Evolutionary conservation across 208 protist genomes (phyloP).

Genomic region (Crithidia bombi): DNA sequence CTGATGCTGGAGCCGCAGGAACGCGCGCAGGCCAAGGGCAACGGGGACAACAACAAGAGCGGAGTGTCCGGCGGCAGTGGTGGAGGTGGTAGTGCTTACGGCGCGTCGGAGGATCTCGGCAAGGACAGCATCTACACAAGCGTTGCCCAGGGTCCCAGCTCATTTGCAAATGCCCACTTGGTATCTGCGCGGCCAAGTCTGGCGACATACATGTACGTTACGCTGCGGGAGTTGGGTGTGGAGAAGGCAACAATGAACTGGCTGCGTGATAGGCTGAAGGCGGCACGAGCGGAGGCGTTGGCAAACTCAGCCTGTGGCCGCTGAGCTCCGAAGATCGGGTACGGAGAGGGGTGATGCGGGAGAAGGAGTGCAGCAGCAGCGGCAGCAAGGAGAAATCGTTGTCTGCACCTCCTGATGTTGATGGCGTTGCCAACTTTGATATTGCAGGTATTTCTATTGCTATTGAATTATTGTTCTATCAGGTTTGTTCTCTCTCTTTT

Average conservation of each 20-base stretch:
- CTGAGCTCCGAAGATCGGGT: too few relatives aligned
- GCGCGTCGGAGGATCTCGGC: constrained; percentile 1
- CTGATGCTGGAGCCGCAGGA: constrained; percentile 50
- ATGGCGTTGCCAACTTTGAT: too few relatives aligned
- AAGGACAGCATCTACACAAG: constrained; percentile 52
- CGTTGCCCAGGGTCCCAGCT: constrained; percentile 42
- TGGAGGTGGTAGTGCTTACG: not conserved
- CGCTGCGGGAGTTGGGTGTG: constrained; percentile 72
- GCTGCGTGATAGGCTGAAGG: constrained; percentile 49
- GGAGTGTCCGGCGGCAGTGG: not conserved
- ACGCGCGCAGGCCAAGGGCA: constrained; percentile 19
- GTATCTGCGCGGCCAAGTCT: constrained; percentile 46
- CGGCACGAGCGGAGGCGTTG: constrained; percentile 32
- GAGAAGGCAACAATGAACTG: constrained; percentile 54
- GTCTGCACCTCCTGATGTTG: too few relatives aligned
- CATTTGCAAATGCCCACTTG: constrained; percentile 37
- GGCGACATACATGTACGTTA: constrained; percentile 66
- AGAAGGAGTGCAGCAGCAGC: too few relatives aligned
- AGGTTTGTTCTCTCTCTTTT: too few relatives aligned
- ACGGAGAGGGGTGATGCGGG: too few relatives aligned
- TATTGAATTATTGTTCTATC: too few relatives aligned
- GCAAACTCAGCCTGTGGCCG: not conserved
- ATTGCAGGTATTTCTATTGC: too few relatives aligned
- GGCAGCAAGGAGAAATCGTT: too few relatives aligned
- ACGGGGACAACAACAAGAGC: constrained; percentile 7